phyloP scores from a whole-genome alignment of 306 rosid genomes.

The Aeschynomene evenia region DNA sequence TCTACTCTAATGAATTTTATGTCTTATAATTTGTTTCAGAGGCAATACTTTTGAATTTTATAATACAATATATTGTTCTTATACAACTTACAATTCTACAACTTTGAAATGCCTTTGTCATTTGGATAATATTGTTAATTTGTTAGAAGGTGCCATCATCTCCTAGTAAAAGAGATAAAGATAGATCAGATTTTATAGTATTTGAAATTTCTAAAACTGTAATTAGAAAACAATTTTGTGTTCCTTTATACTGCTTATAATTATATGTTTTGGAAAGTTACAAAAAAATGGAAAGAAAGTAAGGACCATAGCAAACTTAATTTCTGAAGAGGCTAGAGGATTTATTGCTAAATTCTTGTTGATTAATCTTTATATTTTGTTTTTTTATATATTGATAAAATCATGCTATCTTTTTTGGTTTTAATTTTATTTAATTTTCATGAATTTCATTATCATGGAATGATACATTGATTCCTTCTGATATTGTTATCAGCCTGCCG shows the following conservation, averaged over 20 bases:
- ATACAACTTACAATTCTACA: neutral
- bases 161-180: constrained; percentile 9
- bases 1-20: neutral
- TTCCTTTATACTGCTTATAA: constrained; percentile 10
- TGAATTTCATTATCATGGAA: constrained; percentile 21
- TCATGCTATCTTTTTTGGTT: neutral
- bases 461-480: constrained; percentile 55
- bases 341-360: constrained; percentile 11
- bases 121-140: neutral
- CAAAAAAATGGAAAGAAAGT: neutral
- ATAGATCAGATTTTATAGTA: neutral
- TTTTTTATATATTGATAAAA: neutral
- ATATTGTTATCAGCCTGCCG: constrained; percentile 92
- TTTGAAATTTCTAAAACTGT: neutral
- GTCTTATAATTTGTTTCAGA: neutral
- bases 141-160: neutral
- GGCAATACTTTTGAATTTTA: constrained; percentile 9
- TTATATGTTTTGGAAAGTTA: constrained; percentile 2
- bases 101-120: constrained; percentile 5
- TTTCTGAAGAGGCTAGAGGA: constrained; percentile 1
- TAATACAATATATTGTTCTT: neutral
- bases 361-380: neutral
- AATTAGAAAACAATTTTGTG: neutral
- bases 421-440: neutral
- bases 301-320: neutral